phyloP scores from a whole-genome alignment of 768 basidiomycete species.

The Suillus sp. region DNA sequence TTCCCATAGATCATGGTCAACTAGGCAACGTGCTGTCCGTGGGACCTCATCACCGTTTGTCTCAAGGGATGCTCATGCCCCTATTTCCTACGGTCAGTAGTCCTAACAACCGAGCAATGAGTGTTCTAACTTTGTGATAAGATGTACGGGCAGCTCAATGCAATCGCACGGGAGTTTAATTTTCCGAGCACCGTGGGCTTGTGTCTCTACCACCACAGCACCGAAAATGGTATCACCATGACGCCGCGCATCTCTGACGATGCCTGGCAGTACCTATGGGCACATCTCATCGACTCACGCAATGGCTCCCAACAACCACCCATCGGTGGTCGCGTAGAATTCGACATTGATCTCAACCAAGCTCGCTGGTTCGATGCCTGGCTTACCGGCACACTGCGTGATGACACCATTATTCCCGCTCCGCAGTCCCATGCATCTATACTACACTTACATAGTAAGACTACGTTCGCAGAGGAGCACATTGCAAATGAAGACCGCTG shows the following conservation, averaged over 20 bases:
- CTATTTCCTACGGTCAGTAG: slow-evolving; percentile 65
- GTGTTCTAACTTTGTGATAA: slow-evolving; percentile 30
- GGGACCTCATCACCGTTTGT: slow-evolving; percentile 60
- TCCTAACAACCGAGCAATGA: background rate
- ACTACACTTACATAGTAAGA: slow-evolving; percentile 55
- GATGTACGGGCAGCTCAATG: slow-evolving; percentile 76
- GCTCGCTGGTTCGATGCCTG: slow-evolving; percentile 83
- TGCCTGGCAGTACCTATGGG: slow-evolving; percentile 74
- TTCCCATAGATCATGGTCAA: slow-evolving; percentile 59
- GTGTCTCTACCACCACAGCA: slow-evolving; percentile 75
- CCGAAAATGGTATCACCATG: slow-evolving; percentile 54
- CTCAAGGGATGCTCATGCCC: slow-evolving; percentile 74
- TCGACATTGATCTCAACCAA: slow-evolving; percentile 76
- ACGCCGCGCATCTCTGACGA: slow-evolving; percentile 80
- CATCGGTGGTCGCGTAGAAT: slow-evolving; percentile 80
- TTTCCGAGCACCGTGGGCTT: slow-evolving; percentile 77
- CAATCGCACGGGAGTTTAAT: slow-evolving; percentile 80
- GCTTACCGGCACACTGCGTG: slow-evolving; percentile 56
- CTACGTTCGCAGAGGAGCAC: slow-evolving; percentile 44
- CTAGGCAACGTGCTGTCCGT: slow-evolving; percentile 59
- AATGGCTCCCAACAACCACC: slow-evolving; percentile 45
- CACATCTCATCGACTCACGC: slow-evolving; percentile 53
- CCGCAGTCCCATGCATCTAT: slow-evolving; percentile 44
- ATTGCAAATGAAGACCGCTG: slow-evolving; percentile 41
- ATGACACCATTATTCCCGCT: slow-evolving; percentile 40